phyloP scores from a whole-genome alignment of 345 rosid genomes.

The Corchorus olitorius region DNA sequence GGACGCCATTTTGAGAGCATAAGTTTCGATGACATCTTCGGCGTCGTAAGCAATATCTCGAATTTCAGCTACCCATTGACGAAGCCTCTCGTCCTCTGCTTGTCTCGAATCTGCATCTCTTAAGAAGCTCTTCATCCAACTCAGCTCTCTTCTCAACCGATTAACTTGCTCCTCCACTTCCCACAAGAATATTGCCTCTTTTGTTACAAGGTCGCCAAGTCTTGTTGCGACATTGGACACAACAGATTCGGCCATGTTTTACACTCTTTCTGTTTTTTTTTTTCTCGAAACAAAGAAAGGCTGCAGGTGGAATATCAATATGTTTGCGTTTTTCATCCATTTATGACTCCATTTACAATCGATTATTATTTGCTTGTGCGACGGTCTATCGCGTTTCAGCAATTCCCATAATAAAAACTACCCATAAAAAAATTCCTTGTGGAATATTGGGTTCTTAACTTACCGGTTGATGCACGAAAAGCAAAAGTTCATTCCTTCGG shows the following conservation, averaged over 20 bases:
- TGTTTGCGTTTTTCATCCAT: too few relatives aligned
- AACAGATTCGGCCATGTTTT: neutral
- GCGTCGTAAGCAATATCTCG: slow-evolving; percentile 7
- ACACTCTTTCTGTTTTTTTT: too few relatives aligned
- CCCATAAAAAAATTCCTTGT: too few relatives aligned
- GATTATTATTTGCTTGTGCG: too few relatives aligned
- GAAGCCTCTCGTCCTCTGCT: neutral
- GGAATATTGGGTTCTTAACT: too few relatives aligned
- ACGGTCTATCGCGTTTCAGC: too few relatives aligned
- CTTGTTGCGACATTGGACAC: neutral
- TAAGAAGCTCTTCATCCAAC: slow-evolving; percentile 10
- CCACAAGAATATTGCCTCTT: neutral
- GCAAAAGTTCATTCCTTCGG: too few relatives aligned
- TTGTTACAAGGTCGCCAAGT: neutral
- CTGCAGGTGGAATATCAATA: too few relatives aligned
- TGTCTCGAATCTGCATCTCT: slow-evolving; percentile 8
- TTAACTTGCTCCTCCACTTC: neutral
- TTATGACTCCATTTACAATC: too few relatives aligned
- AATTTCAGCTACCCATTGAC: slow-evolving; percentile 15
- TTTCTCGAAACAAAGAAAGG: too few relatives aligned
- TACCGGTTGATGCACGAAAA: too few relatives aligned
- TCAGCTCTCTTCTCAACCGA: slow-evolving; percentile 9
- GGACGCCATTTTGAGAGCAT: neutral
- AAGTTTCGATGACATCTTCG: slow-evolving; percentile 12
- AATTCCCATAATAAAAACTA: too few relatives aligned